Base-by-base conservation (phyloP, 352 stramenopile species). In the Pythium brachiatum region DNA sequence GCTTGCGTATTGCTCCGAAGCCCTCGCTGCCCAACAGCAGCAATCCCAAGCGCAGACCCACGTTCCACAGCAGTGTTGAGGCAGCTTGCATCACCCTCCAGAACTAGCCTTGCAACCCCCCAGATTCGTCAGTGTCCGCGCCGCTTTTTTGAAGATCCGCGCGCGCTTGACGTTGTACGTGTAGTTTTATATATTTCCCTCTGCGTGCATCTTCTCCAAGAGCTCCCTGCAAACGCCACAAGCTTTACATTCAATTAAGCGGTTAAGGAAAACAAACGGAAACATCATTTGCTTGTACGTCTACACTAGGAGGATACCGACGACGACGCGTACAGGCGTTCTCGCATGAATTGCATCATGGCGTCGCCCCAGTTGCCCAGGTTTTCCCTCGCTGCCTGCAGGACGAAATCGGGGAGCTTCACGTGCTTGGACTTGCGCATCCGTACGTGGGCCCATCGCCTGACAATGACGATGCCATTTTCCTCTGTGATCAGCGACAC, bases 271-370 rank as follows among this genome's bases (percentile, higher is more conserved):
- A 46, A 46, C 38, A 46, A 18, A 46, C 38, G 38, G 38, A 46
- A 46, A 46, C 38, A n/a, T n/a, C n/a, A n/a, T n/a, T n/a, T n/a
- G n/a, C n/a, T n/a, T n/a, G n/a, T n/a, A n/a, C n/a, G n/a, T n/a
- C n/a, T n/a, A n/a, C n/a, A n/a, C n/a, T n/a, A n/a, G n/a, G n/a
- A n/a, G n/a, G n/a, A n/a, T n/a, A n/a, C n/a, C 29, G 29, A 11
- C 5, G 29, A 34, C 29, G 29, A 11, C 29, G 34, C 34, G 38
- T 52, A 51, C 5, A 69, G 26, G 15, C 51, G 50, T 36, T 80
- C 69, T 1, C 71, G 75, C 11, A 87, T 68, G 26, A 63, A 73
- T 38, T 74, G 69, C 41, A 82, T 56, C 66, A 85, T 83, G n/a
- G 75, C 74, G 27, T 83, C 76, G 5, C 73, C 68, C 74, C 74